Base-by-base conservation (phyloP, 441 rosid genomes). In the Gossypium trilobum region DNA sequence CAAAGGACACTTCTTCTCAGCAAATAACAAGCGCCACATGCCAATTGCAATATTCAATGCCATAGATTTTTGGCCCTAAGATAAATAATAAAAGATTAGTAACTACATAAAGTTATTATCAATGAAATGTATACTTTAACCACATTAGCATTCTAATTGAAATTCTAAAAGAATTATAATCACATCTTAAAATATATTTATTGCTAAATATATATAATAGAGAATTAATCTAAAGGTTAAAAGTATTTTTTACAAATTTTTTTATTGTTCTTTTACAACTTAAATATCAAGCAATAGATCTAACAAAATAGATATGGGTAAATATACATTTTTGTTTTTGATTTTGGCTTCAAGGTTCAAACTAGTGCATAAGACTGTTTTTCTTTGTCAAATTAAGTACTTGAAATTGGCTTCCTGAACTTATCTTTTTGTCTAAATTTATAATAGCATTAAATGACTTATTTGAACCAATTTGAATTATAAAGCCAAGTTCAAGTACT, bases 1-100 rank as follows among this genome's bases (percentile, higher is more conserved):
- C 75, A 92, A 65, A 1, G 95, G 89, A 92, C 97, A 90, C 42
- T 85, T 92, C 74, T 81, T 92, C 77, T 94, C 97, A 78, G 97
- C 92, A 81, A 94, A 90, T 27, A 94, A 81, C 82, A 90, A 80
- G 74, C 89, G 97, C 97, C 99, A 94, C 97, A 94, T 92, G 46
- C 96, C 99, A 57, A 95, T 95, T 56, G 97, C 97, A 16, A 96
- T 89, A 83, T 95, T 98, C 81, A 95, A 76, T 65, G 99, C 99
- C 68, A 95, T 84, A 64, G 98, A 92, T 76, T 95, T 95, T 79
- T 95, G 97, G 73, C 99, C 99, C 98, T 95, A 85, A 72, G 74
- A 69, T 39, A 19, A 59, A 50, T n/a, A 73, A 62, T 29, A 19
- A 73, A 60, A 51, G 11, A 48, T 48, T 17, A 68, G 13, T 5